phyloP scores from a whole-genome alignment of 2,329 filamentous ascomycete genomes.

The Aureobasidium pullulans region DNA sequence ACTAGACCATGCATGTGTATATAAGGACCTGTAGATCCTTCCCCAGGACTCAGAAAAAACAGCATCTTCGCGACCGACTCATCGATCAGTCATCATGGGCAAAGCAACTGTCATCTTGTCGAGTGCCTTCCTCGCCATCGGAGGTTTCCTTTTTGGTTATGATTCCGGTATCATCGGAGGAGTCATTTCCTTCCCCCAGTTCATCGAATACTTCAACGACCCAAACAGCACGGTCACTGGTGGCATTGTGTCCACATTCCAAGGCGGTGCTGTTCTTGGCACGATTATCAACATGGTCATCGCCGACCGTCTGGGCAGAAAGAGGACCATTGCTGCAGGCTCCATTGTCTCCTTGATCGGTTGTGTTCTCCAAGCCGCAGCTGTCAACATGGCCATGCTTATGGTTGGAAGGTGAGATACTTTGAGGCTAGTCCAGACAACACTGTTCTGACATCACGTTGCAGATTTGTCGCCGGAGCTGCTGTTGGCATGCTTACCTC shows the following conservation, averaged over 20 bases:
- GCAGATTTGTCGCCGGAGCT: slow-evolving; percentile 23
- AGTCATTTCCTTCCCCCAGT: slow-evolving; percentile 25
- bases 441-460: too few relatives aligned
- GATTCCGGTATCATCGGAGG: slow-evolving; percentile 30
- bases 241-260: slow-evolving; percentile 32
- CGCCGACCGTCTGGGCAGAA: slow-evolving; percentile 19
- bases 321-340: slow-evolving; percentile 19
- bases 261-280: slow-evolving; percentile 28
- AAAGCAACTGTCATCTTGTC: slow-evolving; percentile 12
- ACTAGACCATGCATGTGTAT: background rate
- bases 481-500: slow-evolving; percentile 25
- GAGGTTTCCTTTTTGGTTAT: slow-evolving; percentile 25
- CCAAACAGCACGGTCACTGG: slow-evolving; percentile 23
- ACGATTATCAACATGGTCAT: slow-evolving; percentile 18
- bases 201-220: slow-evolving; percentile 25
- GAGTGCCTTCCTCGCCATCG: slow-evolving; percentile 13
- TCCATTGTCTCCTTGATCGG: slow-evolving; percentile 17
- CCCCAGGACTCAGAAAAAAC: background rate
- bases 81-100: slow-evolving; percentile 3
- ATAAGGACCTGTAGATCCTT: background rate
- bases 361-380: slow-evolving; percentile 23
- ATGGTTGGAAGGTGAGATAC: slow-evolving; percentile 18
- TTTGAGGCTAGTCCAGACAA: too few relatives aligned
- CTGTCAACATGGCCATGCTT: slow-evolving; percentile 23
- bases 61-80: background rate